A percentile compares a stretch with the other conserved stretches of the same genome.
Evolutionary conservation across 768 basidiomycete genomes (phyloP).

Genomic region (Pulveroboletus ravenelii): DNA sequence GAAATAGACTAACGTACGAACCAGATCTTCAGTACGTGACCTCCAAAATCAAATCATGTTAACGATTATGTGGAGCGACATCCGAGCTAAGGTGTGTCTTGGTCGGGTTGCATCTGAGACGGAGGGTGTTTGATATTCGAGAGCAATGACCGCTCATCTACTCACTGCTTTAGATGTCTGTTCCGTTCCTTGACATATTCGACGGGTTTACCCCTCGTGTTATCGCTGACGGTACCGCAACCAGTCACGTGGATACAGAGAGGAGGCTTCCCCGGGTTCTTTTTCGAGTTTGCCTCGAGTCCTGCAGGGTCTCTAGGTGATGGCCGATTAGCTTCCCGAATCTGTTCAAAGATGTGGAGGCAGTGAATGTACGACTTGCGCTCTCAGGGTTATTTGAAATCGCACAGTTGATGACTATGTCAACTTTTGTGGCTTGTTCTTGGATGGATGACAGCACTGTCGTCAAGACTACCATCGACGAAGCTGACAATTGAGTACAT

Average conservation of each 20-base stretch:
- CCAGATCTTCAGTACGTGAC: constrained; percentile 34
- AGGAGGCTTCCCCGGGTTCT: constrained; percentile 35
- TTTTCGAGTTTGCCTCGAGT: constrained; percentile 34
- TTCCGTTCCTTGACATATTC: constrained; percentile 32
- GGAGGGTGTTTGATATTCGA: constrained; percentile 1
- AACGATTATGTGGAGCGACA: constrained; percentile 10
- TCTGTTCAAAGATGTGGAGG: not conserved
- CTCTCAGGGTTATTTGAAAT: constrained; percentile 37
- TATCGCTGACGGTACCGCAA: constrained; percentile 37
- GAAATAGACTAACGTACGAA: constrained; percentile 42
- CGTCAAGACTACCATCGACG: constrained; percentile 38
- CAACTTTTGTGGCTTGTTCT: constrained; percentile 32
- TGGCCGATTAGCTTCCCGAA: not conserved
- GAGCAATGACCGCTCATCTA: not conserved
- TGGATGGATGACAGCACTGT: constrained; percentile 32
- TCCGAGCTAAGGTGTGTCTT: constrained; percentile 34
- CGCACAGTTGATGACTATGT: constrained; percentile 40
- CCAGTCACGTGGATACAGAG: constrained; percentile 44
- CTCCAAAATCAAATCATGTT: constrained; percentile 6
- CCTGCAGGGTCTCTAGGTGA: constrained; percentile 35
- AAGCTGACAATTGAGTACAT: constrained; percentile 33
- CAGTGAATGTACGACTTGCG: constrained; percentile 27
- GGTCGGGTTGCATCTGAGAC: constrained; percentile 24
- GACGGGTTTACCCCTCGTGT: constrained; percentile 36
- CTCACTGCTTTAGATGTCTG: constrained; percentile 33